Base-by-base conservation (phyloP, 2,329 filamentous ascomycete species). In the Nigrospora oryzae region DNA sequence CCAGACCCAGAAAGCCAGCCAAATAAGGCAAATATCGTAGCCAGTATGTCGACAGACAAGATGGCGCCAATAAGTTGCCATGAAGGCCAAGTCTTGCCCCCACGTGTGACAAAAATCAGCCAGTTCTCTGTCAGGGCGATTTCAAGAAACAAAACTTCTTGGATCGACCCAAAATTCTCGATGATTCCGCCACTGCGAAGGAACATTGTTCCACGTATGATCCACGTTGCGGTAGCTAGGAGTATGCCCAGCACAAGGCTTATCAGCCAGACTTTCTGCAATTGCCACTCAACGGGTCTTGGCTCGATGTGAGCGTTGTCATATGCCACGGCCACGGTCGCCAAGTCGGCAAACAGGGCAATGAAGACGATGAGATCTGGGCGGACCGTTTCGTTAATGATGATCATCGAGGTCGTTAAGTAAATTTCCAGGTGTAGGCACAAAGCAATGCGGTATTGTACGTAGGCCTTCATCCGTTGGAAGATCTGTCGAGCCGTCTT, bases 41-140 rank as follows among this genome's bases (percentile, higher is more conserved):
- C 78, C 36, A 86, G 64, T 46, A 76, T 75, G 63, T 85, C 82
- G 58, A 86, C 82, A 63, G 74, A 69, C 57, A 83, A 70, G 64
- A 85, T 86, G 58, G 82, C 82, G 53, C 69, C 70, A 50, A 86
- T 72, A 44, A 86, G 68, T 66, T 85, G 81, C 78, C 80, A 85
- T 11, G 80, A 83, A 53, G 82, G 82, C 66, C 71, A 78, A 35
- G 82, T 86, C 65, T 81, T 74, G 62, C 85, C 72, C 61, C 84
- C 79, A 58, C 83, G 81, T 37, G 83, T 87, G 59, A 87, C 83
- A 64, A 87, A 86, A 60, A 87, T 87, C 49, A 87, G 73, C 83
- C 83, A 87, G 62, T 86, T 87, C 67, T 87, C 81, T 13, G 83
- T 83, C 17, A 87, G 72, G 12, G 81, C 78, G 56, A 87, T 81